Evolutionary conservation across 495 filamentous ascomycete species (phyloP).

Genomic region (Xylaria palmicola): DNA sequence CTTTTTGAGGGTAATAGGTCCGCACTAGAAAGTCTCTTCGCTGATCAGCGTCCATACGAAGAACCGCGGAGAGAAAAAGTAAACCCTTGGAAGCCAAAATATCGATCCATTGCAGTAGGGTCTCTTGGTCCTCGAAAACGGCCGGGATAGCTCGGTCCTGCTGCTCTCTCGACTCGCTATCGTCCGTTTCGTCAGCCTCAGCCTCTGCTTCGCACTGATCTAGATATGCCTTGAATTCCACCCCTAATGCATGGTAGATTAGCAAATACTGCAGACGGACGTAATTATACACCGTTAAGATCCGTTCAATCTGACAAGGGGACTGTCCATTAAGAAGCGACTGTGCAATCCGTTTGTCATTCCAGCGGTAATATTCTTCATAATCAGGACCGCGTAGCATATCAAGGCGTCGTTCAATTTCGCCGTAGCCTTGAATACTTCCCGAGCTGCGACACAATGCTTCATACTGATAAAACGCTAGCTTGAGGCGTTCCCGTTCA

Average conservation of each 20-base stretch:
- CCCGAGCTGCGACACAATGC: background rate
- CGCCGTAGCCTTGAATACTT: background rate
- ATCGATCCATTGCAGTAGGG: background rate
- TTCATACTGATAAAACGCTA: background rate
- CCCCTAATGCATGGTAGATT: background rate
- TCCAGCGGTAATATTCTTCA: background rate
- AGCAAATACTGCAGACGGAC: background rate
- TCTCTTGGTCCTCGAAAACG: background rate
- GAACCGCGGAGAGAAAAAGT: background rate
- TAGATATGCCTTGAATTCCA: background rate
- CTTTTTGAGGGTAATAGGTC: background rate
- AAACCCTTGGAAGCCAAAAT: background rate
- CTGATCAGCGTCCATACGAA: background rate
- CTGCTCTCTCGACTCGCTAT: no score
- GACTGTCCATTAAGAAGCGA: background rate
- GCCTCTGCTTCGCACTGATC: background rate
- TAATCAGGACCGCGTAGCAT: background rate
- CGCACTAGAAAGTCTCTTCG: background rate
- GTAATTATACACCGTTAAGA: background rate
- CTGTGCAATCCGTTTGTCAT: background rate
- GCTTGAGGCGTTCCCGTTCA: background rate
- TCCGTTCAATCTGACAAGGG: background rate
- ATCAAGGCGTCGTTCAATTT: no score
- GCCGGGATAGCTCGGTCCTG: background rate
- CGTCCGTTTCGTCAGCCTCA: background rate